Percentiles rank a stretch among this genome's conserved stretches.
Conservation (phyloP, 169 alveolate species). For the Plasmodium knowlesi region DNA sequence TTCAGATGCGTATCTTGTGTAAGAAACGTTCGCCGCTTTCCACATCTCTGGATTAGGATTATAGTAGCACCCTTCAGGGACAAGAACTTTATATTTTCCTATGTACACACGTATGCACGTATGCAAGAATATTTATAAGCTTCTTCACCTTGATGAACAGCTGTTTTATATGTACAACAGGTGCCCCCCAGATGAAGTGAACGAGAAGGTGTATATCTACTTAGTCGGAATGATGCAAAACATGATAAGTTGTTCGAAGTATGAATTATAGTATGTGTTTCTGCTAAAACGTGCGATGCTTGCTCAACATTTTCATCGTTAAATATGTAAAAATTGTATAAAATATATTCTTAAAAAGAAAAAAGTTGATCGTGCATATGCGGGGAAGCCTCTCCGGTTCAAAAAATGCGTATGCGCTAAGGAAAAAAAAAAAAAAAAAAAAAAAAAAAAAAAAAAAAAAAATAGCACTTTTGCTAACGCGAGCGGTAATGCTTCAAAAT, state of each 20-base stretch:
- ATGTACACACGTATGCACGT: constrained; percentile 11
- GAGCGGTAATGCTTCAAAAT: not conserved
- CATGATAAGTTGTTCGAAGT: not conserved
- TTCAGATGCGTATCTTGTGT: constrained; percentile 84
- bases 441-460: not conserved
- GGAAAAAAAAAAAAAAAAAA: too few species aligned
- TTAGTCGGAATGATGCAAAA: not conserved
- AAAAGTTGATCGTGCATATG: not conserved
- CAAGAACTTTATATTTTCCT: not conserved
- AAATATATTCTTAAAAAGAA: not conserved
- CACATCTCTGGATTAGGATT: constrained; percentile 76
- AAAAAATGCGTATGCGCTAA: not conserved
- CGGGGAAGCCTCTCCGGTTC: not conserved
- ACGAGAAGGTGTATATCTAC: not conserved
- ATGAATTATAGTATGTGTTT: not conserved
- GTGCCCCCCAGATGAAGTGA: not conserved
- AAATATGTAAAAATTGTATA: not conserved
- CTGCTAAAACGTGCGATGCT: not conserved
- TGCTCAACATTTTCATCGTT: not conserved
- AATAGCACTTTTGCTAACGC: not conserved
- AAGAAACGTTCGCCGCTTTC: constrained; percentile 85
- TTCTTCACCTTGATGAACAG: not conserved
- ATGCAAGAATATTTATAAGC: constrained; percentile 2
- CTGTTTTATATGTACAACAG: not conserved
- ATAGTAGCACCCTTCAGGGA: not conserved